phyloP scores from a whole-genome alignment of 2,329 filamentous ascomycete species.

The Ceratocystis cacaofunesta region DNA sequence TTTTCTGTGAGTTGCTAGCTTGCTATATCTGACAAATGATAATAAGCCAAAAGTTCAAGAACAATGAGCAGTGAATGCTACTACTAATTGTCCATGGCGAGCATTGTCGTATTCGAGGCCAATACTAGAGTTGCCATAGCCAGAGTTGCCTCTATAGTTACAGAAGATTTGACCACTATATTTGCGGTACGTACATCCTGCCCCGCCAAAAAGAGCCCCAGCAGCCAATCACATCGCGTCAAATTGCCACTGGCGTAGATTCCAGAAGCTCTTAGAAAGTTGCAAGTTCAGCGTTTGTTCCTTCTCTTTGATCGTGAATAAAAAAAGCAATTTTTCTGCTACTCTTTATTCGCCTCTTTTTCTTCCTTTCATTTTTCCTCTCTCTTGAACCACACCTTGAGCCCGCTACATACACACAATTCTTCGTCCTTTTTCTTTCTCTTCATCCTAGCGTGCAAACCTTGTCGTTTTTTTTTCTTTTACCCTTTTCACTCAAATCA shows the following conservation, averaged over 20 bases:
- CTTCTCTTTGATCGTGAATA: background rate
- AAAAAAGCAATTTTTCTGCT: constrained; percentile 4
- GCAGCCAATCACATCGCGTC: too few relatives aligned
- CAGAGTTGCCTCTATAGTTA: too few relatives aligned
- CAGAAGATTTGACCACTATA: too few relatives aligned
- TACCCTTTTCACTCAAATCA: background rate
- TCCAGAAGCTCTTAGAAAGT: constrained; percentile 20
- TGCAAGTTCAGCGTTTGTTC: constrained; percentile 11
- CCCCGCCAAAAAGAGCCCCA: too few relatives aligned
- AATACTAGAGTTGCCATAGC: too few relatives aligned
- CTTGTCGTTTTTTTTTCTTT: background rate
- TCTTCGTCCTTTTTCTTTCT: constrained; percentile 8
- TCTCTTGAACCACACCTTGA: background rate
- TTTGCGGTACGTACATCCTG: too few relatives aligned
- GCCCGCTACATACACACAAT: background rate
- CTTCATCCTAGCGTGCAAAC: constrained; percentile 5
- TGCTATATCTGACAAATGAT: too few relatives aligned
- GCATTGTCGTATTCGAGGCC: too few relatives aligned
- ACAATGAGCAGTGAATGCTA: too few relatives aligned
- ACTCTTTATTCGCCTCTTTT: background rate
- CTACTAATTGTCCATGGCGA: too few relatives aligned
- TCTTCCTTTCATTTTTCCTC: constrained; percentile 2
- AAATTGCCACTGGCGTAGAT: constrained; percentile 17
- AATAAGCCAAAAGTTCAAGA: too few relatives aligned
- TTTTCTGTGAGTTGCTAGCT: too few relatives aligned